Base-by-base conservation (phyloP, 2,329 filamentous ascomycete genomes). In the Aspergillus alliaceus region DNA sequence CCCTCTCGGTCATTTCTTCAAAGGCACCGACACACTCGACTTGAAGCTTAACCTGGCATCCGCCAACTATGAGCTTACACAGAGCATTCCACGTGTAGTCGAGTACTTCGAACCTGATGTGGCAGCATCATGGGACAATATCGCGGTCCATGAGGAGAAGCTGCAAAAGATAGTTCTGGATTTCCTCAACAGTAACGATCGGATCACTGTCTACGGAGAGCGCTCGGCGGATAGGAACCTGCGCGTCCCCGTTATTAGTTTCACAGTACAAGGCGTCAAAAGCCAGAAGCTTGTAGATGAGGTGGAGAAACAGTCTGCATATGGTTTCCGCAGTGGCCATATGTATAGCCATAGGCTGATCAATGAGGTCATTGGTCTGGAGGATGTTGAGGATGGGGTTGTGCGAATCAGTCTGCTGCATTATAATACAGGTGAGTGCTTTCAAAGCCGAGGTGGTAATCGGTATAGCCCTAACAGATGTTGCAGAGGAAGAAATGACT, bases 401-500 rank as follows among this genome's bases (percentile, higher is more conserved):
- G 80, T 89, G 4, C 80, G 89, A 60, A 85, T 90, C n/a, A 89
- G 86, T 64, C 79, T 90, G 78, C 81, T 88, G 54, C 88, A 90
- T 72, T 91, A 91, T 67, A 91, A 91, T 64, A 89, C 86, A 2
- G 68, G 83, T 85, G 67, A 78, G 82, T 79, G 7, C 44, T 52
- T 24, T 39, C 11, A 9, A 12, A 6, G 46, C 39, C 37, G 22
- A 4, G 34, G 50, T 4, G 20, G 51, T 7, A 8, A 27, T 15
- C 48, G 44, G 25, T 32, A 25, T 2, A 8, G 15, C 14, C 2
- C 39, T 42, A 42, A 42, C 2, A 27, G n/a, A 20, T 15, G 34
- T 29, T 44, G 24, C 51, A 57, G 53, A 60, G 51, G 61, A 64
- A 7, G 64, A 66, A 46, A 52, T 65, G 5, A 58, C 35, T 6